Evolutionary conservation across 2,329 filamentous ascomycete species (phyloP), one percentile per base, ranked within the genome.

Genomic region (Penicillium sp.): DNA sequence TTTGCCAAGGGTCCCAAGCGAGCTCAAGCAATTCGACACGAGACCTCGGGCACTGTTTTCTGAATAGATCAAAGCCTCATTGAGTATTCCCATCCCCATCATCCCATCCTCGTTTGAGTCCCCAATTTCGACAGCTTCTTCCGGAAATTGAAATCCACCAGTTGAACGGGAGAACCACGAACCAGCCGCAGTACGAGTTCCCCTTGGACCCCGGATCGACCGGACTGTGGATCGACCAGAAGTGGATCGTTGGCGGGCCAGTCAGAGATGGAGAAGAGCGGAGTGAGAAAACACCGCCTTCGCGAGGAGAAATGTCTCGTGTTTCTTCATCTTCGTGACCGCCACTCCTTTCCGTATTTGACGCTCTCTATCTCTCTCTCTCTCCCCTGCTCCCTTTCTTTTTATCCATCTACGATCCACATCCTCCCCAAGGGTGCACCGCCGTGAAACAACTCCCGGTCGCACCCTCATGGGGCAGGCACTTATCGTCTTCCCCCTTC

Each of bases 151-250:
- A 10, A 39, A 21, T 6, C 36, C 36, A 12, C 18, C 36, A 21
- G 36, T 9, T 12, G 36, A 23, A 39, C 5, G 3, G 18, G 16
- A 7, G 8, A 13, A 5, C 18, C 3, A 21, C 16, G 8, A 13
- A 5, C 18, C 9, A 23, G 16, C 23, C 18, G 12, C 36, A 16
- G 36, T 39, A 18, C 18, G n/a, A 15, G 8, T 33, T 28, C 33
- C 49, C 38, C 36, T 45, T 52, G 56, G 54, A 63, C 59, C 61
- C 61, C 61, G 56, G 61, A 63, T 63, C 61, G 58, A 58, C 60
- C 52, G 56, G 58, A 56, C 50, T 21, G 60, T 61, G 57, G 60
- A 57, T 55, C 49, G 24, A 28, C 9, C 33, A 12, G 23, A 50
- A 49, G 57, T 56, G 54, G 51, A 52, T 45, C 43, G 18, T 53